These are phyloP conservation scores for Oryza glumipatula DNA, from an alignment of 176 grass and related monocot genomes.

Conservation along the genomic window DNA sequence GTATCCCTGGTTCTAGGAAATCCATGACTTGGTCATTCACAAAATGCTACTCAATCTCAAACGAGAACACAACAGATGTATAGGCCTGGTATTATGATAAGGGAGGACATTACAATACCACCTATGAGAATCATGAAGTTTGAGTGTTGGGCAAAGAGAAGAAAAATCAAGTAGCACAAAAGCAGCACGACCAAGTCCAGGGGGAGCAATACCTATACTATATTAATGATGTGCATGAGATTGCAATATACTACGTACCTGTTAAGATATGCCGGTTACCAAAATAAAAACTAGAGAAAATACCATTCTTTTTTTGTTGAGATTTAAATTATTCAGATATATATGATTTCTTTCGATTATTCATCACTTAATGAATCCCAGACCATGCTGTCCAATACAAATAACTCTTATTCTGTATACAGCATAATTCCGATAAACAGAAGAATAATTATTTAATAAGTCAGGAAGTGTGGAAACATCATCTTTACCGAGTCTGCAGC, in stretches of 20 bases:
- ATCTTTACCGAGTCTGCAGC: slow-evolving; percentile 86
- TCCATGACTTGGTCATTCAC: neutral
- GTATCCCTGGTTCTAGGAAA: neutral
- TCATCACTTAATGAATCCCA: neutral
- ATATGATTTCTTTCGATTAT: neutral
- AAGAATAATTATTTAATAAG: neutral
- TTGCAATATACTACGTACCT: neutral
- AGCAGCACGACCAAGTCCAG: neutral
- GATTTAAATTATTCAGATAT: neutral
- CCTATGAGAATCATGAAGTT: neutral
- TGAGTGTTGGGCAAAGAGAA: neutral
- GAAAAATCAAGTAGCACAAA: neutral
- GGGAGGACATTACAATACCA: neutral
- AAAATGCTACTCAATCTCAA: neutral
- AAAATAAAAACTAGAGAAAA: slow-evolving; percentile 6
- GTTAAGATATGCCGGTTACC: neutral
- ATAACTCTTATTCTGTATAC: neutral
- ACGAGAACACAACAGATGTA: neutral
- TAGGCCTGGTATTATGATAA: neutral
- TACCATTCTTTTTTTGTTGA: neutral
- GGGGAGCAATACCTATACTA: neutral
- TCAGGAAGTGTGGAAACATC: slow-evolving; percentile 7
- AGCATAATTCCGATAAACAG: neutral
- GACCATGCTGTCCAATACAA: neutral
- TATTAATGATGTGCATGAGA: neutral